Evolutionary conservation across 2,329 filamentous ascomycete species (phyloP), one percentile per base, ranked within the genome.

Genomic region (Cyphellophora europaea): DNA sequence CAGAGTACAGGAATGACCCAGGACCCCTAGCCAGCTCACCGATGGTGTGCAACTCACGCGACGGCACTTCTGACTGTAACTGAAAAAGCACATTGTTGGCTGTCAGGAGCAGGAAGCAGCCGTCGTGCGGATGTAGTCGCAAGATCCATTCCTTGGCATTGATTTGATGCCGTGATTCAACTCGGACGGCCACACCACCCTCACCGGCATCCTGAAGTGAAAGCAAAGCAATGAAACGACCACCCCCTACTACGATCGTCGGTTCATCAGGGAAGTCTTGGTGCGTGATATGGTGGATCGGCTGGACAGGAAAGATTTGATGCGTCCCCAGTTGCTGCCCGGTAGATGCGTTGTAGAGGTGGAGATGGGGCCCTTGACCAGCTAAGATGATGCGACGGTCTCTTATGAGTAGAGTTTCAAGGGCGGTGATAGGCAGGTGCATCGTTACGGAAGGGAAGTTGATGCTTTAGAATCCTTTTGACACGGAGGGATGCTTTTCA

Each of bases 1-100:
- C 89, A 11, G 86, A 84, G 57, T 93, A 98, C 5, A 98, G 69
- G 36, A 93, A 87, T 2, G 87, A 89, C 28, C 83, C 74, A 5
- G 88, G 58, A 21, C 65, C 61, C 4, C 68, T 67, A 11, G 79
- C 60, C 2, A 63, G 41, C 11, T 69, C 53, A 5, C 51, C 38
- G 16, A 52, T 39, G n/a, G 59, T 47, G 5, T 55, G 41, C 6
- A 37, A 46, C 5, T 44, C 49, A 34, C 49, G 46, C 15, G 35
- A 40, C 3, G 45, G 31, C 6, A 38, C 36, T 8, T 27, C 15
- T 3, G 43, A 37, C 11, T 56, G 17, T 15, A 82, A 55, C 18
- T 66, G 66, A 5, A 84, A 56, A 4, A 93, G 66, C 32, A 85
- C 79, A 65, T 96, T 95, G 58, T 96, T 88, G 2, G 89, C 86